Percentiles rank a stretch among this genome's conserved stretches.
These are phyloP conservation scores for Eutypella sp. DNA, from an alignment of 2,329 filamentous ascomycete genomes.

Conservation along the genomic window DNA sequence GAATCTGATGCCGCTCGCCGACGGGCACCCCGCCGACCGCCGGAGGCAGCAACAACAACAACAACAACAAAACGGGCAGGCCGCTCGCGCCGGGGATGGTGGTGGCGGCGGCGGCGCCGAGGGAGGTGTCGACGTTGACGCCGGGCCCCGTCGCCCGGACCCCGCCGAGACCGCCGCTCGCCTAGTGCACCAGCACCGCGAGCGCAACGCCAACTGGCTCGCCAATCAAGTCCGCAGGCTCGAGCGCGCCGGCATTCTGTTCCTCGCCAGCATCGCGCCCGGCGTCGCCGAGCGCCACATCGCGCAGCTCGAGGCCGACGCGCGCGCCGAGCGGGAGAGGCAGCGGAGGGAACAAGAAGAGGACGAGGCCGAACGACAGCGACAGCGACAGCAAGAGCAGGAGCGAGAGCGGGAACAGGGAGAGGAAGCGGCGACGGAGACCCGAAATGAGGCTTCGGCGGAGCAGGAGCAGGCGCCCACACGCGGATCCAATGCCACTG, in stretches of 20 bases:
- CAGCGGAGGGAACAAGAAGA: conserved; percentile 28
- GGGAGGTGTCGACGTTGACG: no score
- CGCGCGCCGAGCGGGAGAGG: conserved; percentile 38
- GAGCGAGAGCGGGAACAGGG: no score
- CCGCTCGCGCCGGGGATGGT: no score
- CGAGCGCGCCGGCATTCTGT: conserved; percentile 57
- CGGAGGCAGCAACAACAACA: conserved; percentile 17
- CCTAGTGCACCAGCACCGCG: conserved; percentile 43
- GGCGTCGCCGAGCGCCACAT: conserved; percentile 63
- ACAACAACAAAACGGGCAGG: no score
- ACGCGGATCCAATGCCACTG: no score
- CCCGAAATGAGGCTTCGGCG: no score
- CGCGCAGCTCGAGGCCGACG: conserved; percentile 50
- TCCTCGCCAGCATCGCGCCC: conserved; percentile 61
- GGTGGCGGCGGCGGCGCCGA: no score
- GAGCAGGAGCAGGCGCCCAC: conserved; percentile 3
- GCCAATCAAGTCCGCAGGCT: conserved; percentile 46
- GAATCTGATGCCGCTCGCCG: conserved; percentile 51
- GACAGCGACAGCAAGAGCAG: no score
- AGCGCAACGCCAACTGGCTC: conserved; percentile 44
- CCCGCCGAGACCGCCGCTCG: conserved; percentile 50
- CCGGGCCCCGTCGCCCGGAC: no score
- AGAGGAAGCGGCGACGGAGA: no score
- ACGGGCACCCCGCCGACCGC: conserved; percentile 22
- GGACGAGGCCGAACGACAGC: conserved; percentile 1